These are phyloP conservation scores for Ascosphaera apis DNA, from an alignment of 2,329 filamentous ascomycete genomes.

Conservation along the genomic window DNA sequence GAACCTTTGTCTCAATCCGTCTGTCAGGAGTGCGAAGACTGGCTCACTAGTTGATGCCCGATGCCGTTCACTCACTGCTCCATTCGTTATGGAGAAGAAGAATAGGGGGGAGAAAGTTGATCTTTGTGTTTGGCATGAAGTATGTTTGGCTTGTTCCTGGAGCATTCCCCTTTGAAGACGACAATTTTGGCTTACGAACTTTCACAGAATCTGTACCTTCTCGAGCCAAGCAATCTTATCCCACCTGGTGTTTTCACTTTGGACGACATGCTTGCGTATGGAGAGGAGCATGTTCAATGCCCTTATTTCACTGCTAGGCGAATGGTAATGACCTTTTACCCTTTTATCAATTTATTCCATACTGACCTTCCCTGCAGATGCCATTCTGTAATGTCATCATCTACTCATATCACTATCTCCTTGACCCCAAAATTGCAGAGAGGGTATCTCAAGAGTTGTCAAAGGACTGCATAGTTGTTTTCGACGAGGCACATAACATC, in stretches of 20 bases:
- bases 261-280: conserved; percentile 68
- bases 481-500: conserved; percentile 97
- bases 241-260: conserved; percentile 92
- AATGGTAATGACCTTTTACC: conserved; percentile 40
- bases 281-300: conserved; percentile 88
- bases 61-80: conserved; percentile 83
- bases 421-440: conserved; percentile 95
- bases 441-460: conserved; percentile 85
- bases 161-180: neutral
- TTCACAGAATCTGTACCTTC: conserved; percentile 60
- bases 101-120: conserved; percentile 86
- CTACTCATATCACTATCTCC: conserved; percentile 94
- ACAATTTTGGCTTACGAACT: conserved; percentile 5
- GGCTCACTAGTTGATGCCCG: conserved; percentile 84
- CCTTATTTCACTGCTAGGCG: conserved; percentile 89
- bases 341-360: conserved; percentile 1
- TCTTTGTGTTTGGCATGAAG: conserved; percentile 85
- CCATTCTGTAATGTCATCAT: conserved; percentile 98
- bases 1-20: conserved; percentile 88
- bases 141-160: conserved; percentile 16
- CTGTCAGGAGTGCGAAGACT: conserved; percentile 89
- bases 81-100: conserved; percentile 95
- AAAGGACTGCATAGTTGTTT: conserved; percentile 95
- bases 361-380: conserved; percentile 38
- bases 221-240: conserved; percentile 85